A percentile compares a stretch with the other conserved stretches of the same genome.
These are phyloP conservation scores for Penicillium goetzii DNA, from an alignment of 495 filamentous ascomycete genomes.

Conservation along the genomic window DNA sequence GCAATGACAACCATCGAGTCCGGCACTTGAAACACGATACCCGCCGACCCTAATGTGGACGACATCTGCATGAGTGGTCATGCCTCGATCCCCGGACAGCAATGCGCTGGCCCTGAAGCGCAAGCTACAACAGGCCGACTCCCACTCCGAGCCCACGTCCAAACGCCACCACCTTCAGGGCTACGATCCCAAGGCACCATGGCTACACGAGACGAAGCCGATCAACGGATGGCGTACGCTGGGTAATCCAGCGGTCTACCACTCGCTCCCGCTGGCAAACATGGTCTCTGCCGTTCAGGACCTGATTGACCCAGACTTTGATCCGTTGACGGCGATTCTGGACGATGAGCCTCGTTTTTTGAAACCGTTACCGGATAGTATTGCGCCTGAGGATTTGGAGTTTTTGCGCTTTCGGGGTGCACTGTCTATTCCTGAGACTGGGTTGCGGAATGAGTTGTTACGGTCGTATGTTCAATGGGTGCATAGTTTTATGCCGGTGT, in stretches of 20 bases:
- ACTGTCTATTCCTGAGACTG: conserved; percentile 64
- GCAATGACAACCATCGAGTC: background rate
- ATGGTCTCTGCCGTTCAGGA: conserved; percentile 51
- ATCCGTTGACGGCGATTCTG: conserved; percentile 48
- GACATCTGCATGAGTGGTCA: conserved; percentile 17
- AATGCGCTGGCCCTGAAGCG: conserved; percentile 33
- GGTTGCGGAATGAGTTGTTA: conserved; percentile 71
- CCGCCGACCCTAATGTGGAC: conserved; percentile 12
- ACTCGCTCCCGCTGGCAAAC: conserved; percentile 42
- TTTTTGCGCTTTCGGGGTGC: conserved; percentile 76
- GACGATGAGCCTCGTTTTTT: conserved; percentile 57
- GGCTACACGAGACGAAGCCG: conserved; percentile 39
- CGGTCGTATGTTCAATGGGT: conserved; percentile 79
- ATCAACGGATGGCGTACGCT: conserved; percentile 37
- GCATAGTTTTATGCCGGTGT: conserved; percentile 81
- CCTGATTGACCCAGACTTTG: conserved; percentile 49
- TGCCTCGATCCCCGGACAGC: conserved; percentile 28
- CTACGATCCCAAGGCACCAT: conserved; percentile 43
- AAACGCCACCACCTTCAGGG: conserved; percentile 37
- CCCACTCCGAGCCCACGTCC: conserved; percentile 20
- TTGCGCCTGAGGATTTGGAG: conserved; percentile 69
- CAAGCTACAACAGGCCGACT: conserved; percentile 34
- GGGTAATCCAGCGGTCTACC: conserved; percentile 34
- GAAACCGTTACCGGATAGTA: conserved; percentile 49
- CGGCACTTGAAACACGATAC: background rate